These are phyloP conservation scores for Gardenia jasminoides DNA, from an alignment of 257 asterid genomes.

Conservation along the genomic window DNA sequence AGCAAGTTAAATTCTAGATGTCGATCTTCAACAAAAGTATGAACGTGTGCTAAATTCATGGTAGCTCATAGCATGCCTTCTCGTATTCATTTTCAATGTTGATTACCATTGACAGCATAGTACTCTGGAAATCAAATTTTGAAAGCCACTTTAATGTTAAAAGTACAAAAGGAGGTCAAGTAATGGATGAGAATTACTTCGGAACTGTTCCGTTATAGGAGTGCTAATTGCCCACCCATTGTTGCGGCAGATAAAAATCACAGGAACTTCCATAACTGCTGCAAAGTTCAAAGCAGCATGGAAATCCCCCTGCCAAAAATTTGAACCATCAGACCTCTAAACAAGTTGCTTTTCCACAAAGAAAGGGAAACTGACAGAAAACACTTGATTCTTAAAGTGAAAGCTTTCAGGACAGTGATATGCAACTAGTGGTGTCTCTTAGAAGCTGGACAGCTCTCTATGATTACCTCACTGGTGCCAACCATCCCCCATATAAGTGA, in stretches of 20 bases:
- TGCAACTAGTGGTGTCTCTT: neutral
- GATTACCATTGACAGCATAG: neutral
- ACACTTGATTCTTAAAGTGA: no score
- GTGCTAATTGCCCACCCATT: constrained; percentile 99
- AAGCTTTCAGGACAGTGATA: neutral
- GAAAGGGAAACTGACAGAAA: neutral
- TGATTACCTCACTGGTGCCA: constrained; percentile 76
- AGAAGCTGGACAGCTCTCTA: neutral
- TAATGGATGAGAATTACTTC: constrained; percentile 43
- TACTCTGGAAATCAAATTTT: neutral
- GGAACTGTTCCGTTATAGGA: constrained; percentile 64
- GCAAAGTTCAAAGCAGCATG: constrained; percentile 92
- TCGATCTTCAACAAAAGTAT: no score
- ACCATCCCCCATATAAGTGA: constrained; percentile 80
- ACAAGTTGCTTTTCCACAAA: neutral
- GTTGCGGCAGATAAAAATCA: constrained; percentile 78
- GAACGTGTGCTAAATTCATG: no score
- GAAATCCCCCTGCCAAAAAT: constrained; percentile 77
- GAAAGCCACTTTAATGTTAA: neutral
- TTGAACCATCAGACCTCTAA: neutral
- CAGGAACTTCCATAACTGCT: constrained; percentile 81
- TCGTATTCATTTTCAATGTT: neutral
- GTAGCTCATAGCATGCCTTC: no score
- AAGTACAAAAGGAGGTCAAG: neutral
- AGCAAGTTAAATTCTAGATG: neutral